Evolutionary conservation across 1,284 basidiomycete species (phyloP).

Genomic region (Tetrapyrgos nigripes): DNA sequence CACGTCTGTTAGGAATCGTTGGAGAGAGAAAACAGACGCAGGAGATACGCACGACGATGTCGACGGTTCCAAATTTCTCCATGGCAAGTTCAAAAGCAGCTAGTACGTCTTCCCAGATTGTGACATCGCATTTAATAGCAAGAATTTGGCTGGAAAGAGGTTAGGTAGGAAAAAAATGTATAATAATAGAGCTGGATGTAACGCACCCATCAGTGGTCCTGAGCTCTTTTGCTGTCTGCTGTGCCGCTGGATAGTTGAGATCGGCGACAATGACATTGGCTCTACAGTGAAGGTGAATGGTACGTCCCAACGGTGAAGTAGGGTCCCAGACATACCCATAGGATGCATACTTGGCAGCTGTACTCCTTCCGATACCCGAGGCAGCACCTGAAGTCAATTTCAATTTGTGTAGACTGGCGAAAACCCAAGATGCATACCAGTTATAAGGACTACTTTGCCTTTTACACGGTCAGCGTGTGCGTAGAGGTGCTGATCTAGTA

Average conservation of each 20-base stretch:
- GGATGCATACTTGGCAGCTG: conserved; percentile 35
- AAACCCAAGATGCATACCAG: conserved; percentile 29
- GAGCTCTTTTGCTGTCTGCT: conserved; percentile 35
- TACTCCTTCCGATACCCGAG: conserved; percentile 42
- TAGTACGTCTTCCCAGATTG: conserved; percentile 47
- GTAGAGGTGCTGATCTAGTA: conserved; percentile 36
- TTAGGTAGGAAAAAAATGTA: not conserved
- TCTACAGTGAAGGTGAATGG: conserved; percentile 22
- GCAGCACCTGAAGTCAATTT: conserved; percentile 34
- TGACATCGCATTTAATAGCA: conserved; percentile 41
- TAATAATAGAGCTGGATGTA: not conserved
- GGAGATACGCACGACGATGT: conserved; percentile 36
- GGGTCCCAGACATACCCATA: conserved; percentile 30
- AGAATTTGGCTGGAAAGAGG: conserved; percentile 34
- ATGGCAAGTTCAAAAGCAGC: conserved; percentile 43
- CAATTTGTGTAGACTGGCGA: not conserved
- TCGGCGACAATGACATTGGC: conserved; percentile 49
- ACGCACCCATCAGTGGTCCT: conserved; percentile 37
- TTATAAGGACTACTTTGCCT: conserved; percentile 46
- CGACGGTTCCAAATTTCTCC: conserved; percentile 36
- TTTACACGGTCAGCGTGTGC: conserved; percentile 31
- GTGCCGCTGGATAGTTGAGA: conserved; percentile 30
- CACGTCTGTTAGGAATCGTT: not conserved
- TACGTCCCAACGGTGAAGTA: not conserved
- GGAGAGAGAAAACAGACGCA: not conserved